phyloP scores from a whole-genome alignment of 495 filamentous ascomycete species.

The Podospora pseudopauciseta region DNA sequence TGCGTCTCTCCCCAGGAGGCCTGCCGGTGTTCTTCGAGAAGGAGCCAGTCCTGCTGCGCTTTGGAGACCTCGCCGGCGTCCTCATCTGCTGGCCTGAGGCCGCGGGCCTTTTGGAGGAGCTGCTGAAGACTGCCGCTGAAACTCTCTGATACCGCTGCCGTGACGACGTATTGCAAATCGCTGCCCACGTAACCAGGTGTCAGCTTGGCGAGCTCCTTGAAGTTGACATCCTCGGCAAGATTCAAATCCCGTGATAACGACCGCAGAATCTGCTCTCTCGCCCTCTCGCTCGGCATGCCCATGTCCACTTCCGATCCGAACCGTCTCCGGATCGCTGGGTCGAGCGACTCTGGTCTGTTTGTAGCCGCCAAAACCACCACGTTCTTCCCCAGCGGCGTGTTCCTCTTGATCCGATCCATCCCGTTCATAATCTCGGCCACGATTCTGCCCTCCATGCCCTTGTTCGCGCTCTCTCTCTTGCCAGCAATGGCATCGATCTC shows the following conservation, averaged over 20 bases:
- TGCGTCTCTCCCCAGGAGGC: constrained; percentile 26
- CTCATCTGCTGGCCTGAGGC: constrained; percentile 41
- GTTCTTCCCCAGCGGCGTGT: constrained; percentile 77
- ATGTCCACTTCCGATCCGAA: constrained; percentile 95
- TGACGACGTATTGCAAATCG: constrained; percentile 81
- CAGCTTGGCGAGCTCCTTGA: constrained; percentile 73
- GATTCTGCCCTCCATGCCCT: constrained; percentile 96
- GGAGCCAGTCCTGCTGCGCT: constrained; percentile 38
- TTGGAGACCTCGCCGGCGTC: constrained; percentile 53
- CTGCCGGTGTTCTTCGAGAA: constrained; percentile 31
- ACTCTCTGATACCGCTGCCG: constrained; percentile 29
- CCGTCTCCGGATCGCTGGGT: constrained; percentile 78
- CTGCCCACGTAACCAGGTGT: constrained; percentile 95
- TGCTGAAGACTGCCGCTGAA: constrained; percentile 26
- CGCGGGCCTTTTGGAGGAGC: constrained; percentile 22
- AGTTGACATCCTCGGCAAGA: constrained; percentile 70
- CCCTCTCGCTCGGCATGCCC: constrained; percentile 83
- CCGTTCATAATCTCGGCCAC: constrained; percentile 90
- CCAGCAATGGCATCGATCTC: constrained; percentile 96
- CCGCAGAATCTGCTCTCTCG: constrained; percentile 77
- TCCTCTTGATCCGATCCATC: constrained; percentile 78
- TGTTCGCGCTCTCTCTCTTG: constrained; percentile 89
- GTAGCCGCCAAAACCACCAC: constrained; percentile 93
- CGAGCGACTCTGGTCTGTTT: constrained; percentile 85
- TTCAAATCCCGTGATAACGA: constrained; percentile 69